These are phyloP conservation scores for Candida chauliodis DNA, from an alignment of 805 yeast species.

Conservation along the genomic window DNA sequence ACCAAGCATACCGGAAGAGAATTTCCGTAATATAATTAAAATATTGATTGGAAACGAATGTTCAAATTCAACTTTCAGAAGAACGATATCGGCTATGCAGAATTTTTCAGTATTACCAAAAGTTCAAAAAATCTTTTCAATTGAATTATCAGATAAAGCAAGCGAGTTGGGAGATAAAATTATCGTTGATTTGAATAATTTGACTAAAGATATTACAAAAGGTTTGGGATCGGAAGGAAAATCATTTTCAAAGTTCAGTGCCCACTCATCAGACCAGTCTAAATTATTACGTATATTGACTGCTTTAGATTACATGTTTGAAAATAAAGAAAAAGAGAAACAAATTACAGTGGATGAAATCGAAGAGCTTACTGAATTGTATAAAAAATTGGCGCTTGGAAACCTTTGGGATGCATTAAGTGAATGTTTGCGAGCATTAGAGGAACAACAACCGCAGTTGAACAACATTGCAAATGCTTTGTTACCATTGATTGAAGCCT, in stretches of 20 bases:
- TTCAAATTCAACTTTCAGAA: constrained; percentile 78
- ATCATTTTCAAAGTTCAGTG: constrained; percentile 63
- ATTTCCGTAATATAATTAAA: constrained; percentile 59
- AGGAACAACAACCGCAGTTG: constrained; percentile 50
- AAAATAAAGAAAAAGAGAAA: constrained; percentile 30
- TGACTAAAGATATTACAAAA: constrained; percentile 43
- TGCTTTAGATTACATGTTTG: constrained; percentile 80
- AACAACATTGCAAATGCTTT: constrained; percentile 66
- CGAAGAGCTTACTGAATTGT: constrained; percentile 55
- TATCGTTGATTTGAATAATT: constrained; percentile 49
- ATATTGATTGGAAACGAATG: constrained; percentile 80
- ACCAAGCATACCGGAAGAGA: constrained; percentile 62
- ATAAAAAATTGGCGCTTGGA: constrained; percentile 67
- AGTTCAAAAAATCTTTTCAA: constrained; percentile 62
- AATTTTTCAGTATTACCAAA: constrained; percentile 60
- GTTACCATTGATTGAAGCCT: constrained; percentile 82
- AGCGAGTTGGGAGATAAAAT: constrained; percentile 52
- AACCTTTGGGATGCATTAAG: constrained; percentile 82
- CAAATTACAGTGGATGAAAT: constrained; percentile 18
- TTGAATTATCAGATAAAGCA: constrained; percentile 65
- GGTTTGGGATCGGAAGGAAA: constrained; percentile 45
- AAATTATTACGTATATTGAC: constrained; percentile 82
- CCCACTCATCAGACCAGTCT: constrained; percentile 83
- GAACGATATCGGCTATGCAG: constrained; percentile 77
- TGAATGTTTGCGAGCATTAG: constrained; percentile 62